phyloP scores from a whole-genome alignment of 2,329 filamentous ascomycete species.

The Diaporthe velutina region DNA sequence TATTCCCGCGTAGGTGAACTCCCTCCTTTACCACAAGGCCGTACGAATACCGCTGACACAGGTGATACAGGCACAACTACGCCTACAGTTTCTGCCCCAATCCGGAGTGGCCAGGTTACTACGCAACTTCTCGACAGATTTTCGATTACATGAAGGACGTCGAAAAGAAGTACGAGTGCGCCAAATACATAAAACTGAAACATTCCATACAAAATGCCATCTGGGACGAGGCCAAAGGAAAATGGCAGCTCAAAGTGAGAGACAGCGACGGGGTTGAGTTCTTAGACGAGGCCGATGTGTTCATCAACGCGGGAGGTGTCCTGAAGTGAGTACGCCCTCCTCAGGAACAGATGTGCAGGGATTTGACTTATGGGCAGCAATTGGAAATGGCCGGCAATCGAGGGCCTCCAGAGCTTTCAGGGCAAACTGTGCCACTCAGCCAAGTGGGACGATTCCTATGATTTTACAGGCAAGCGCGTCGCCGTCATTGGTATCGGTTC shows the following conservation, averaged over 20 bases:
- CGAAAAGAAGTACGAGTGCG: conserved; percentile 48
- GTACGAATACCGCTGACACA: neutral
- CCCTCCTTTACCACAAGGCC: neutral
- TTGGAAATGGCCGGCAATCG: conserved; percentile 44
- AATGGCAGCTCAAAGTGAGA: conserved; percentile 10
- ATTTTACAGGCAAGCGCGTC: conserved; percentile 31
- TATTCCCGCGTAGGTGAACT: conserved; percentile 24
- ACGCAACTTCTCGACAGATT: conserved; percentile 43
- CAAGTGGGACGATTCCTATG: conserved; percentile 42
- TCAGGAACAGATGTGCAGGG: neutral
- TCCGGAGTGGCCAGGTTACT: conserved; percentile 38
- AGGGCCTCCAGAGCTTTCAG: conserved; percentile 49
- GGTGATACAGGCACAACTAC: conserved; percentile 23
- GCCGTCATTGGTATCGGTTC: conserved; percentile 50
- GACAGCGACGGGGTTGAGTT: conserved; percentile 9
- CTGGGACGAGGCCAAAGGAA: conserved; percentile 52
- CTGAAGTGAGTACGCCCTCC: neutral
- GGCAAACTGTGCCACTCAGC: conserved; percentile 48
- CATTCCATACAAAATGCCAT: conserved; percentile 55
- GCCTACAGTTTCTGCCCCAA: conserved; percentile 33
- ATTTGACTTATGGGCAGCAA: neutral
- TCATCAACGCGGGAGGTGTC: conserved; percentile 24
- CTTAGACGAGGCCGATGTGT: conserved; percentile 20
- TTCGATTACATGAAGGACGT: conserved; percentile 49
- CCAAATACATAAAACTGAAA: conserved; percentile 58